These are phyloP conservation scores for Rheum nobile DNA, from an alignment of 148 eudicot genomes.

Conservation along the genomic window DNA sequence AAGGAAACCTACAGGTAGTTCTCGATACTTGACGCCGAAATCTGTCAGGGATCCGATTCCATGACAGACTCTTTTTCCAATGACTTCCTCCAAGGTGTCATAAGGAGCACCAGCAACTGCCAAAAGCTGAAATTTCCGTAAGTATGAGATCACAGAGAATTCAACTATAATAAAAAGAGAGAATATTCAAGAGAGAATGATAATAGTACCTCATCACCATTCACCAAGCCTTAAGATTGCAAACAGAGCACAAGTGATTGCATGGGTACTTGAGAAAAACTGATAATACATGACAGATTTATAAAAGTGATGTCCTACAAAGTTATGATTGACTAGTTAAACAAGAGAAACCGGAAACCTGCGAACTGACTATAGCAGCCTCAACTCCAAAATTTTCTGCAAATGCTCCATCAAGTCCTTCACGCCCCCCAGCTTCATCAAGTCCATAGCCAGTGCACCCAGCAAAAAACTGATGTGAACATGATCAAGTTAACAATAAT, in stretches of 20 bases:
- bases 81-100: conserved; percentile 94
- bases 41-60: conserved; percentile 80
- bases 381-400: conserved; percentile 93
- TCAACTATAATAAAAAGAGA: not conserved
- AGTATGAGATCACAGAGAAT: not conserved
- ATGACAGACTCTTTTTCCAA: conserved; percentile 77
- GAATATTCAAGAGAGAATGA: not conserved
- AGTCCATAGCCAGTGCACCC: conserved; percentile 97
- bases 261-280: conserved; percentile 99
- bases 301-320: not conserved
- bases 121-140: conserved; percentile 60
- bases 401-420: conserved; percentile 84
- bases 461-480: conserved; percentile 61
- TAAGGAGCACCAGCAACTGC: conserved; percentile 99
- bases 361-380: conserved; percentile 87
- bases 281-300: conserved; percentile 21
- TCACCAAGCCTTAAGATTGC: conserved; percentile 91
- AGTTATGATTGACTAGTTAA: not conserved
- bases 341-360: conserved; percentile 29
- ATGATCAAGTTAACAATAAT: not conserved
- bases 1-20: conserved; percentile 49
- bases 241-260: conserved; percentile 94
- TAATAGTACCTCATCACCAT: conserved; percentile 66
- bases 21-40: conserved; percentile 77
- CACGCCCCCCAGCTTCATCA: conserved; percentile 96